Evolutionary conservation across 2,329 filamentous ascomycete genomes (phyloP), one percentile per base, ranked within the genome.

Genomic region (Claviceps paspali): DNA sequence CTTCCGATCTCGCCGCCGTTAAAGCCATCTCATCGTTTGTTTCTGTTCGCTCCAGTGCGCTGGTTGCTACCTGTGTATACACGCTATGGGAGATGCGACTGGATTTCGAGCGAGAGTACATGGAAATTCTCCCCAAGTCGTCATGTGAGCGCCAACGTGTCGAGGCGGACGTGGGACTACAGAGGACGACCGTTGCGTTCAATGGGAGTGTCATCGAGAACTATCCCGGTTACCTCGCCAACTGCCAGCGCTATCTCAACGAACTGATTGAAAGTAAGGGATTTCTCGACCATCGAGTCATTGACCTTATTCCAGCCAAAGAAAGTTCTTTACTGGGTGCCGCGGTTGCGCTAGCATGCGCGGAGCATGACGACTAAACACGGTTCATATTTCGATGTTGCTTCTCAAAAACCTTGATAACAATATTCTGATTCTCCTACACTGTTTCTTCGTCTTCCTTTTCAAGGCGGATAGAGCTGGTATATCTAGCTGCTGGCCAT

Each of bases 131-230:
- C 4, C 43, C 53, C 10, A 38, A 52, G 8, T 50, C 46, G 14
- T 59, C 60, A 10, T 39, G 51, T 4, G 43, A 54, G 24, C 62
- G 64, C 36, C 44, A 51, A 8, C 65, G 68, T 26, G 60, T 70
- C 1, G 72, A 76, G 45, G 58, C 59, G 12, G 73, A 74, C 43
- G 60, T 60, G 2, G 54, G 61, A 30, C 51, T 68, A 6, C 50
- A 52, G 24, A 58, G 61, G 39, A 76, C 72, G 3, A 67, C 71
- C 2, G 73, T 88, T n/a, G 79, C 79, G 3, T 87, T 79, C 57
- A 86, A 84, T 50, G 82, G 82, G 31, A 81, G 77, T 21, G 80
- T 88, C 35, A 76, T 87, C 36, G 81, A 87, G 56, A 77, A 79
- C 47, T 88, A 87, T 50, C 81, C 82, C 0, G 62, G 64, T 6